Percentiles rank a stretch among this genome's conserved stretches.
Conservation (phyloP, 208 protist species). For the Plasmodiophora brassicae region DNA sequence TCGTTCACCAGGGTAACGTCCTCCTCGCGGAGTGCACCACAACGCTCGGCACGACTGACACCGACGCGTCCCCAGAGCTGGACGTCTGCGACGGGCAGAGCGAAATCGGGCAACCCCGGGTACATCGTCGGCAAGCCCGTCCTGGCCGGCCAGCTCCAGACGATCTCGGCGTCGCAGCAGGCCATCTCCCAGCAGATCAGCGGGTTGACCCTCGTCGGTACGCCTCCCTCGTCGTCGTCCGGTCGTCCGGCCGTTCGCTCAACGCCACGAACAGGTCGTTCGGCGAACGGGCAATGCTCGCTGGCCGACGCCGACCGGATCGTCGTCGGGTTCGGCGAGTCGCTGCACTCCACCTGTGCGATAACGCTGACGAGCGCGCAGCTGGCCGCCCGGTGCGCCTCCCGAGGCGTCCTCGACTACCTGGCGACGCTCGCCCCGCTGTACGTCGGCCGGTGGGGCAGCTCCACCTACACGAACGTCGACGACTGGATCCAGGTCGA, state of each 20-base stretch:
- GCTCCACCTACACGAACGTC: not conserved
- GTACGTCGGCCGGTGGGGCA: not conserved
- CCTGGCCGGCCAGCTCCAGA: not conserved
- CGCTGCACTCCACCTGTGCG: not conserved
- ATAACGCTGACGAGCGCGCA: not conserved
- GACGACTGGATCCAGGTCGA: not conserved
- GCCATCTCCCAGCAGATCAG: not conserved
- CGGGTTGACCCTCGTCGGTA: not conserved
- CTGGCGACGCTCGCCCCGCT: not conserved
- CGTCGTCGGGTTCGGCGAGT: not conserved
- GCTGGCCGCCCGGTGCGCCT: not conserved
- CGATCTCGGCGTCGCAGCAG: not conserved
- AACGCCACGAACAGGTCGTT: too few relatives aligned
- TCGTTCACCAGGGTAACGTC: not conserved
- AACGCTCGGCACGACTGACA: not conserved
- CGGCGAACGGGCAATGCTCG: too few relatives aligned
- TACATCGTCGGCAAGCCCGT: not conserved
- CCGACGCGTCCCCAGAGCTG: not conserved
- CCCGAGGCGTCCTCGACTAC: not conserved
- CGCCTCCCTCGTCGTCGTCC: not conserved
- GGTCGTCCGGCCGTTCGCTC: too few relatives aligned
- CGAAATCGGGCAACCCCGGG: slow-evolving; percentile 4
- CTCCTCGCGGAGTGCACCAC: not conserved
- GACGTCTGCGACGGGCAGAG: not conserved
- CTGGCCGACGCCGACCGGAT: not conserved